Base-by-base conservation (phyloP, 345 rosid genomes). In the Trapa bicornis region DNA sequence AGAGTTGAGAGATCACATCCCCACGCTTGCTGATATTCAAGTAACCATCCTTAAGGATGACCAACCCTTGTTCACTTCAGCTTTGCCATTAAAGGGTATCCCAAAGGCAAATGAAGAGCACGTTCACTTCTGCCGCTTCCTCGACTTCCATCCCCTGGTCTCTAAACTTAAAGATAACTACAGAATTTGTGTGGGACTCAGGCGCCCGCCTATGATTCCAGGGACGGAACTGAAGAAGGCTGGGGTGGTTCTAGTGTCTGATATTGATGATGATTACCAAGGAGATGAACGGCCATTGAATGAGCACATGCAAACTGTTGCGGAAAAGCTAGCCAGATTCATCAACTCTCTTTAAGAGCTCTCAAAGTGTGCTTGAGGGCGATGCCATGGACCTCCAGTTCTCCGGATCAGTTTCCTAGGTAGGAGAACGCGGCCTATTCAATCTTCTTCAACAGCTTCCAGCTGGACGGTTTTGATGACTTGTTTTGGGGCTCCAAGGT, bases 51-150 rank as follows among this genome's bases (percentile, higher is more conserved):
- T 71, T 15, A 33, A 81, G 22, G 79, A 65, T 64, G 75, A 63
- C 9, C 1, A 0, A 2, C 4, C 35, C 0, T 0, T 52, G 56
- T 13, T 0, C 61, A 61, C 8, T 12, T 70, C 75, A 41, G 0
- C 73, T 17, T 71, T 87, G 76, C 0, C 57, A 36, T 66, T 89
- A 12, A 47, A 0, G 32, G 93, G 94, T 60, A 81, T 87, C 65
- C 89, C 91, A 0, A 80, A 60, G 54, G 70, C 80, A 42, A 68
- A 76, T 41, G 58, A 70, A 35, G 83, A 83, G 69, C 88, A 86
- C 43, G 78, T 90, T 39, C 77, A 83, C 83, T 68, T 90, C 52
- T 78, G 84, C 70, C 75, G 89, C 6, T 89, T 73, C 74, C 61
- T 84, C 17, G 72, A 35, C 14, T 7, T 3, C 10, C 69, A 65